Percentiles rank a stretch among this genome's conserved stretches.
These are phyloP conservation scores for Eutrema japonicum DNA, from an alignment of 345 rosid genomes.

Conservation along the genomic window DNA sequence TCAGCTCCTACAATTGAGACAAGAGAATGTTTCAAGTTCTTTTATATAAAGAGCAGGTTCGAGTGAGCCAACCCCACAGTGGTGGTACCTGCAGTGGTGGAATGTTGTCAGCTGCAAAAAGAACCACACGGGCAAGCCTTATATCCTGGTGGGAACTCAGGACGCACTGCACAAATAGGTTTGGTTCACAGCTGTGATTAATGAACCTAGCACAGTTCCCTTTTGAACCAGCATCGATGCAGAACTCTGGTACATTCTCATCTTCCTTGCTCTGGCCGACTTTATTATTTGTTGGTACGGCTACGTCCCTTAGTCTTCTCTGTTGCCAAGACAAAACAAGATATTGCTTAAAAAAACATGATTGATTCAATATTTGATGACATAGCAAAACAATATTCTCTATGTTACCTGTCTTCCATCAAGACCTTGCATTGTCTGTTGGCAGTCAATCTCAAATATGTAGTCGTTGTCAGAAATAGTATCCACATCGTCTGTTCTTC, in stretches of 20 bases:
- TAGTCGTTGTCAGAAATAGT: constrained; percentile 65
- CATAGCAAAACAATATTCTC: constrained; percentile 13
- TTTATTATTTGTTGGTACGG: constrained; percentile 42
- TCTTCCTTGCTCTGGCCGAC: constrained; percentile 47
- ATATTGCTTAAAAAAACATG: neutral
- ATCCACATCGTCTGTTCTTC: constrained; percentile 74
- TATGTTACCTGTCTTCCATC: constrained; percentile 78
- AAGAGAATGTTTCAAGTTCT: neutral
- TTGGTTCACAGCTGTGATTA: constrained; percentile 95
- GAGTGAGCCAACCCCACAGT: neutral
- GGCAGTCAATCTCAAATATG: constrained; percentile 92
- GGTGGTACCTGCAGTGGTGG: constrained; percentile 84
- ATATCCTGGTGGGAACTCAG: constrained; percentile 80
- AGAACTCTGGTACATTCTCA: constrained; percentile 76
- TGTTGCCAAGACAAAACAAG: constrained; percentile 44
- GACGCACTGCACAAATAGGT: constrained; percentile 88
- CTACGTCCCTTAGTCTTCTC: constrained; percentile 65
- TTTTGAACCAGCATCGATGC: constrained; percentile 81
- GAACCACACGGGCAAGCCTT: constrained; percentile 82
- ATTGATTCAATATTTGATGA: constrained; percentile 19
- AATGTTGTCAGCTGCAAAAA: constrained; percentile 94
- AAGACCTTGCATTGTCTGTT: constrained; percentile 89
- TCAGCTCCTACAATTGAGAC: constrained; percentile 63
- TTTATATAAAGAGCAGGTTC: neutral
- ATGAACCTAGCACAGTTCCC: constrained; percentile 93